These are phyloP conservation scores for Geotrichum carabidarum DNA, from an alignment of 1,139 yeast species.

Conservation along the genomic window DNA sequence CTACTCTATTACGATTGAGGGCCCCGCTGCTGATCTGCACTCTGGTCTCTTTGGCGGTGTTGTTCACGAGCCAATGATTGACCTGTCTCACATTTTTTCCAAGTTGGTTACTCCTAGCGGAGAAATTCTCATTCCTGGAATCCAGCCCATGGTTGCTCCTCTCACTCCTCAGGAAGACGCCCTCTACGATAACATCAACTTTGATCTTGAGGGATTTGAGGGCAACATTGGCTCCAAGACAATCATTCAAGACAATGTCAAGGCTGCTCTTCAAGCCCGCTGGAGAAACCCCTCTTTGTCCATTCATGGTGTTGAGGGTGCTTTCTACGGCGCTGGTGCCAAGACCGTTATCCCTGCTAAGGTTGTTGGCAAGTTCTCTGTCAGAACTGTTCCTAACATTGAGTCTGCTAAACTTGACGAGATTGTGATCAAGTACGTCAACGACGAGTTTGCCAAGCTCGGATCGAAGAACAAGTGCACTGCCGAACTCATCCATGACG, in stretches of 20 bases:
- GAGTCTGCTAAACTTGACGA: slow-evolving; percentile 73
- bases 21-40: slow-evolving; percentile 96
- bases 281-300: slow-evolving; percentile 98
- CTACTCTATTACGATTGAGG: slow-evolving; percentile 73
- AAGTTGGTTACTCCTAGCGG: slow-evolving; percentile 71
- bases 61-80: slow-evolving; percentile 96
- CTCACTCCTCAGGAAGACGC: slow-evolving; percentile 70
- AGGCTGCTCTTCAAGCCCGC: slow-evolving; percentile 84
- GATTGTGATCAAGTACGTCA: slow-evolving; percentile 66
- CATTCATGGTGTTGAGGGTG: slow-evolving; percentile 96
- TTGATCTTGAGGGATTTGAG: slow-evolving; percentile 76
- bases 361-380: slow-evolving; percentile 90
- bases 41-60: slow-evolving; percentile 97
- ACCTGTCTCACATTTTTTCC: slow-evolving; percentile 69
- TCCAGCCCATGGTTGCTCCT: slow-evolving; percentile 91
- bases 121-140: slow-evolving; percentile 78
- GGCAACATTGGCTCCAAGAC: slow-evolving; percentile 86
- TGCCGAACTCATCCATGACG: slow-evolving; percentile 83
- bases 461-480: slow-evolving; percentile 69
- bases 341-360: slow-evolving; percentile 97
- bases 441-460: slow-evolving; percentile 58
- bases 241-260: slow-evolving; percentile 67
- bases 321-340: slow-evolving; percentile 91
- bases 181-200: slow-evolving; percentile 81
- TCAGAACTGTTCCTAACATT: slow-evolving; percentile 94